A percentile compares a stretch with the other conserved stretches of the same genome.
Evolutionary conservation across 2,329 filamentous ascomycete genomes (phyloP).

Genomic region (Podosphaera fusca): DNA sequence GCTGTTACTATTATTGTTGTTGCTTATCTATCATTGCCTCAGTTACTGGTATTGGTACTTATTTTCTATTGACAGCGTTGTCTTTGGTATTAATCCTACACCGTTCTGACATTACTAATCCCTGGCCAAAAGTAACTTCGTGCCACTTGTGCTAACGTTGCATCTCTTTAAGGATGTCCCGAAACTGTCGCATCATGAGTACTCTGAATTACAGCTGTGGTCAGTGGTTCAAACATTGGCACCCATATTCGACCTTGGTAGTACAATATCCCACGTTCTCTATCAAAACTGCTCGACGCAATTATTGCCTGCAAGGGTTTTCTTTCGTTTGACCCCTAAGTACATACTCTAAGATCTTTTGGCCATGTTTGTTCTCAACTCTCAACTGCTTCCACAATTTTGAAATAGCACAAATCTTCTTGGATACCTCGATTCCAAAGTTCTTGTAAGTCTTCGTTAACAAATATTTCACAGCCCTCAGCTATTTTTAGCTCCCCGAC

Average conservation of each 20-base stretch:
- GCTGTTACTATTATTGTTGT: no score
- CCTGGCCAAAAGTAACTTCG: background rate
- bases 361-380: background rate
- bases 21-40: no score
- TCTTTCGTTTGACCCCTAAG: background rate
- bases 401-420: no score
- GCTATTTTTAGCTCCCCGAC: no score
- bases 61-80: no score
- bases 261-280: background rate
- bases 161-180: background rate
- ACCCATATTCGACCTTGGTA: background rate
- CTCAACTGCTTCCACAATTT: background rate
- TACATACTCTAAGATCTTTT: background rate
- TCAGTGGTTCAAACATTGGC: background rate
- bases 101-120: background rate
- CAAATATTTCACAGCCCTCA: no score
- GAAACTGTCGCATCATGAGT: background rate
- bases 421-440: no score
- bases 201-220: background rate
- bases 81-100: no score
- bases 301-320: no score
- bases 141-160: background rate
- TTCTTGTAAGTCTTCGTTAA: no score
- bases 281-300: no score
- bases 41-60: no score